Percentiles rank a stretch among this genome's conserved stretches.
These are phyloP conservation scores for Hansfordia pulvinata DNA, from an alignment of 2,329 filamentous ascomycete species.

Conservation along the genomic window DNA sequence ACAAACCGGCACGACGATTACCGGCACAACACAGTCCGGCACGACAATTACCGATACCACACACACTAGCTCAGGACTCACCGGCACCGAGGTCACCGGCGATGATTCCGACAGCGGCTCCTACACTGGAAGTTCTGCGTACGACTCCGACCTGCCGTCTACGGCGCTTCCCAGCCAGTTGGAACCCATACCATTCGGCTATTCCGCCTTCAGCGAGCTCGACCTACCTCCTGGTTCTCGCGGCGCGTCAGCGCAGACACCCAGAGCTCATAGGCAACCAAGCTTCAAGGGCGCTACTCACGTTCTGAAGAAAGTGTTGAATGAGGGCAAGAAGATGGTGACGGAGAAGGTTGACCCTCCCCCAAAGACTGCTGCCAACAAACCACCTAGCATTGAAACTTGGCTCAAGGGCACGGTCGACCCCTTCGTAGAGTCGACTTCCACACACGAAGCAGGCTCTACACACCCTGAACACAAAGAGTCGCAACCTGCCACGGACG, in stretches of 20 bases:
- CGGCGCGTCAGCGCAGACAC: conserved; percentile 25
- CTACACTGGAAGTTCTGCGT: conserved; percentile 19
- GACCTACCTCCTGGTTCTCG: conserved; percentile 38
- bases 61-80: conserved; percentile 1
- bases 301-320: conserved; percentile 50
- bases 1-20: conserved; percentile 2
- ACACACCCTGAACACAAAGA: too few relatives aligned
- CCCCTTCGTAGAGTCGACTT: conserved; percentile 41
- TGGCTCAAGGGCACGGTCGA: conserved; percentile 52
- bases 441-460: too few relatives aligned
- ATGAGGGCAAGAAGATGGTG: conserved; percentile 51
- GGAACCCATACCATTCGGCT: conserved; percentile 49
- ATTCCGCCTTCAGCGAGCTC: conserved; percentile 53
- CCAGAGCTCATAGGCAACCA: conserved; percentile 35
- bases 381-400: conserved; percentile 50
- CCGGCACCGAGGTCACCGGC: conserved; percentile 14
- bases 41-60: conserved; percentile 12
- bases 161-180: conserved; percentile 35
- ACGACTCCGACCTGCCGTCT: conserved; percentile 21
- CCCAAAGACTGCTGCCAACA: conserved; percentile 33
- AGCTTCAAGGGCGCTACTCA: conserved; percentile 49
- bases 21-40: neutral
- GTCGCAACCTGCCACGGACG: too few relatives aligned
- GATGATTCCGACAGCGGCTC: conserved; percentile 18
- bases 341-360: conserved; percentile 45